A percentile compares a stretch with the other conserved stretches of the same genome.
phyloP scores from a whole-genome alignment of 495 filamentous ascomycete genomes.

The Aspergillus mulundensis region DNA sequence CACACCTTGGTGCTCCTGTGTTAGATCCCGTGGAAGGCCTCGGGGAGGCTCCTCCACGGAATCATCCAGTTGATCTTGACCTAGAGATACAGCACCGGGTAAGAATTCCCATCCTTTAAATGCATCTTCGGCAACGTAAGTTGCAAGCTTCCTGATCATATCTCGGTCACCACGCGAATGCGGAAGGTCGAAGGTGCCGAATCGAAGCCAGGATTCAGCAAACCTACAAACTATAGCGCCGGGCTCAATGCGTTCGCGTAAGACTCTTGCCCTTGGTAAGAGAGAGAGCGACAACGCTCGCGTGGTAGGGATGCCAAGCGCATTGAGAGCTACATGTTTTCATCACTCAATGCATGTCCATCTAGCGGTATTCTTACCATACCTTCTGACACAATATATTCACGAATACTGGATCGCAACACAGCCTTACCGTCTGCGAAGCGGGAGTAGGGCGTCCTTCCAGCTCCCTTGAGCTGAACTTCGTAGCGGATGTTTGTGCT shows the following conservation, averaged over 20 bases:
- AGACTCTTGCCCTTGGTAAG: slow-evolving; percentile 64
- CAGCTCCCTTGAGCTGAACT: slow-evolving; percentile 90
- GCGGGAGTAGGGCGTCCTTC: slow-evolving; percentile 86
- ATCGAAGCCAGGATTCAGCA: slow-evolving; percentile 85
- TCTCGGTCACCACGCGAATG: slow-evolving; percentile 75
- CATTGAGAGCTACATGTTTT: slow-evolving; percentile 56
- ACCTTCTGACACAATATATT: slow-evolving; percentile 87
- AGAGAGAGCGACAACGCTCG: slow-evolving; percentile 79
- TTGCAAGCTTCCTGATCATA: slow-evolving; percentile 66
- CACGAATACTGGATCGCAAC: slow-evolving; percentile 81
- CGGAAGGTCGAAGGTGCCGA: slow-evolving; percentile 91
- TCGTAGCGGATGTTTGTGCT: slow-evolving; percentile 71
- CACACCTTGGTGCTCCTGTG: slow-evolving; percentile 59
- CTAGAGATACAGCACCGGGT: slow-evolving; percentile 47
- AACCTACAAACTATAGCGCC: slow-evolving; percentile 90
- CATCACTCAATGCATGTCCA: neutral
- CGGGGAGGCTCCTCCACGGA: slow-evolving; percentile 38
- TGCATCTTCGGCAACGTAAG: slow-evolving; percentile 81
- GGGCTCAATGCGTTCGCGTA: slow-evolving; percentile 82
- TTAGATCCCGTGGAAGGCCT: slow-evolving; percentile 49
- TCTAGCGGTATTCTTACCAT: neutral
- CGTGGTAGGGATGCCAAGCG: slow-evolving; percentile 79
- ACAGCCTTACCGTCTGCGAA: slow-evolving; percentile 98
- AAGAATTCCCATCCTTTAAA: slow-evolving; percentile 79
- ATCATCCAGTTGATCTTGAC: slow-evolving; percentile 33